Conservation (phyloP, 257 asterid genomes). For the Fraxinus quadrangulata region DNA sequence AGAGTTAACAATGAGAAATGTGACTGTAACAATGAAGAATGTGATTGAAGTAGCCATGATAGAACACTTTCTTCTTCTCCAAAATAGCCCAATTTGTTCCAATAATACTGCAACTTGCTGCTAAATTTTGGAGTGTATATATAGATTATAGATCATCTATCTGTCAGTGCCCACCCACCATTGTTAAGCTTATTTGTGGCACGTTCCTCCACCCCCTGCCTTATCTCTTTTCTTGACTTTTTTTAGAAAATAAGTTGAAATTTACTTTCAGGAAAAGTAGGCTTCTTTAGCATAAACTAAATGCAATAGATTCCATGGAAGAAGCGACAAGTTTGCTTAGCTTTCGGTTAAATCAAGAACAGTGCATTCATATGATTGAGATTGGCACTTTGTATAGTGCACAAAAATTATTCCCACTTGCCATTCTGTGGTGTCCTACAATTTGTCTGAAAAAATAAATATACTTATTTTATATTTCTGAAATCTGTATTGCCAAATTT, state of each 20-base stretch:
- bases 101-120: not conserved
- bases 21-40: conserved; percentile 29
- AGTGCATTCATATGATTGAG: not conserved
- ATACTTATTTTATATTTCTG: not conserved
- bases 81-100: not conserved
- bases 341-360: not conserved
- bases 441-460: not conserved
- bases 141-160: conserved; percentile 3
- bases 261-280: not conserved
- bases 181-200: conserved; percentile 26
- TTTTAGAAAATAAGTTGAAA: no score
- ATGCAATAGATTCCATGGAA: no score
- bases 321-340: no score
- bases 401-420: not conserved
- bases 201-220: not conserved
- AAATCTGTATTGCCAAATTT: not conserved
- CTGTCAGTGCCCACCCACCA: conserved; percentile 20
- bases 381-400: not conserved
- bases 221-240: not conserved
- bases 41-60: conserved; percentile 33
- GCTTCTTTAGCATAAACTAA: not conserved
- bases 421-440: not conserved
- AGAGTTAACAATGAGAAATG: conserved; percentile 16
- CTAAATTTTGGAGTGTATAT: not conserved
- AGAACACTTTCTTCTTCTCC: not conserved